Percentiles rank a stretch among this genome's conserved stretches.
phyloP scores from a whole-genome alignment of 1,139 yeast species.

The Kluyveromyces marxianus region DNA sequence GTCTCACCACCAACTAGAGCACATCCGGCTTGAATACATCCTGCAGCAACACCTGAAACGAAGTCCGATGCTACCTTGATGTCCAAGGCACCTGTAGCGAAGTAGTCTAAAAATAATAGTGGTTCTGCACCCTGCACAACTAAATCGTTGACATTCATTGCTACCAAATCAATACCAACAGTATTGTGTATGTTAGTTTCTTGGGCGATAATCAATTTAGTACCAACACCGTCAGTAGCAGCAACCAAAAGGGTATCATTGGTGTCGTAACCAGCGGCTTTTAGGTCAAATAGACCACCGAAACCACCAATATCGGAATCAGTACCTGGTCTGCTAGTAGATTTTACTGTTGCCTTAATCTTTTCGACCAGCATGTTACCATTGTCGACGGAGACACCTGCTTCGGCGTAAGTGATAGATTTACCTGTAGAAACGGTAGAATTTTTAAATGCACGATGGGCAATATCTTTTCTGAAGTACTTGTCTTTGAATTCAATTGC shows the following conservation, averaged over 20 bases:
- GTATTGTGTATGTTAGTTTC: slow-evolving; percentile 82
- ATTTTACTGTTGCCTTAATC: slow-evolving; percentile 83
- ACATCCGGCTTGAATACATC: slow-evolving; percentile 92
- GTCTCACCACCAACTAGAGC: slow-evolving; percentile 99
- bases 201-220: slow-evolving; percentile 93
- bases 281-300: slow-evolving; percentile 91
- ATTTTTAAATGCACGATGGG: slow-evolving; percentile 86
- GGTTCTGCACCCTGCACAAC: slow-evolving; percentile 99
- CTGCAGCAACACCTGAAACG: slow-evolving; percentile 93
- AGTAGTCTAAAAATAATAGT: slow-evolving; percentile 87
- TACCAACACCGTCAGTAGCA: slow-evolving; percentile 99
- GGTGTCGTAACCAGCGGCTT: slow-evolving; percentile 72
- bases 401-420: slow-evolving; percentile 77
- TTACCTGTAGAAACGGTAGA: slow-evolving; percentile 29
- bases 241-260: slow-evolving; percentile 81
- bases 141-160: slow-evolving; percentile 96
- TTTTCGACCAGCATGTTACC: slow-evolving; percentile 86
- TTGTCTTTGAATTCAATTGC: slow-evolving; percentile 64
- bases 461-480: slow-evolving; percentile 88
- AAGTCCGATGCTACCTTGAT: slow-evolving; percentile 78
- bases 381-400: slow-evolving; percentile 96
- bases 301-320: slow-evolving; percentile 98
- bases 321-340: slow-evolving; percentile 95
- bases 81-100: slow-evolving; percentile 90
- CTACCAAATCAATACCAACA: slow-evolving; percentile 96